Conservation (phyloP, 139 green algal species). For the Chlamydomonas eustigma region DNA sequence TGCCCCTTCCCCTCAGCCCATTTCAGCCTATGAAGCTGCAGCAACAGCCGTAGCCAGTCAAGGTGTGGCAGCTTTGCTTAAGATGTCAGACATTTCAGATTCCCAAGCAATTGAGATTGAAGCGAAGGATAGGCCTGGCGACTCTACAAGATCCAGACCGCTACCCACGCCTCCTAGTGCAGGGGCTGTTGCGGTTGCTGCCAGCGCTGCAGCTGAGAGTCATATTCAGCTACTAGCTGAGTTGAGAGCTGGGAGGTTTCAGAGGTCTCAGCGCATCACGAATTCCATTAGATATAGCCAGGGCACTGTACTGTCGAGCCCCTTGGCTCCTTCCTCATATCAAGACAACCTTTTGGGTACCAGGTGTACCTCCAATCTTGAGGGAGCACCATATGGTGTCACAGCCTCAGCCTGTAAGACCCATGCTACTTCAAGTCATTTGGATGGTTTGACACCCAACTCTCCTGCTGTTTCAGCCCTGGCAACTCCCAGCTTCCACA, state of each 20-base stretch:
- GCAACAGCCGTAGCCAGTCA: background rate
- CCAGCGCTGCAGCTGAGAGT: background rate
- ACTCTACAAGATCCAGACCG: background rate
- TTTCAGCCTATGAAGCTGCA: background rate
- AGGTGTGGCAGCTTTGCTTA: background rate
- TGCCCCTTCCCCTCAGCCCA: background rate
- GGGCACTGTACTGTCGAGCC: no score
- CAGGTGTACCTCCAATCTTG: no score
- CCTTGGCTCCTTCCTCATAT: no score
- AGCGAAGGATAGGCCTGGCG: background rate
- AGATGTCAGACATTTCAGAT: background rate
- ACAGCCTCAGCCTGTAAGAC: no score
- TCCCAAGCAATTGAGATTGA: background rate
- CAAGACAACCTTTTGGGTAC: no score
- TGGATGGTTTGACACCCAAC: no score
- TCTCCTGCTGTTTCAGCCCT: no score
- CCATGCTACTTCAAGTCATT: no score
- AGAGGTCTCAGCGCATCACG: background rate
- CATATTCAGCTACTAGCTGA: conserved; percentile 1
- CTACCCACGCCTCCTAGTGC: background rate
- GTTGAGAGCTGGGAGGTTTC: background rate
- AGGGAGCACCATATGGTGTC: no score
- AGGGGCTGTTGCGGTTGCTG: background rate
- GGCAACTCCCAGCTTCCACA: no score
- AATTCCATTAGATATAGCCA: no score